Percentiles rank a stretch among this genome's conserved stretches.
phyloP scores from a whole-genome alignment of 805 yeast species.

The Nakazawaea laoshanensis region DNA sequence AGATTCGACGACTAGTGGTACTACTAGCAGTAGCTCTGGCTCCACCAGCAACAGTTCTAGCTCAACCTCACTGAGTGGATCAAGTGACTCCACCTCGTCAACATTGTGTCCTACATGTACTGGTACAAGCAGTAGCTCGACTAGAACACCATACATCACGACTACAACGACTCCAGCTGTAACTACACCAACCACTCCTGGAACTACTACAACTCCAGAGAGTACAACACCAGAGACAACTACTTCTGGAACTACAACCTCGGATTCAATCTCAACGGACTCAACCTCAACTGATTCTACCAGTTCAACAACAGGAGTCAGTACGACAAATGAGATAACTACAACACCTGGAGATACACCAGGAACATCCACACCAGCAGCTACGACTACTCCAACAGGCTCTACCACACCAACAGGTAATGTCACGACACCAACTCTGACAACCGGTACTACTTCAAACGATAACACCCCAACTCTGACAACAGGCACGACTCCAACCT shows the following conservation, averaged over 20 bases:
- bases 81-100: not conserved
- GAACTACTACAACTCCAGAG: not conserved
- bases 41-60: not conserved
- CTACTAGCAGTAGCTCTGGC: constrained; percentile 1
- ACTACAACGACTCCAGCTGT: no score
- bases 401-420: not conserved
- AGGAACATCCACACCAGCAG: not conserved
- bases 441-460: constrained; percentile 8
- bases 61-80: not conserved
- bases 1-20: no score
- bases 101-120: not conserved
- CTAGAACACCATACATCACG: no score
- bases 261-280: no score
- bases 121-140: not conserved
- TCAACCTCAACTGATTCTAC: not conserved
- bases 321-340: not conserved
- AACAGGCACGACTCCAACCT: constrained; percentile 7
- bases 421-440: constrained; percentile 3
- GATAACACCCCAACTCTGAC: not conserved
- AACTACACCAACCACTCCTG: not conserved
- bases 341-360: not conserved
- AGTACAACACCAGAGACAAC: not conserved
- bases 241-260: no score
- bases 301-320: not conserved
- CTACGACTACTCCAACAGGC: not conserved